These are phyloP conservation scores for Apiotrichum brassicae DNA, from an alignment of 1,284 basidiomycete genomes.

Conservation along the genomic window DNA sequence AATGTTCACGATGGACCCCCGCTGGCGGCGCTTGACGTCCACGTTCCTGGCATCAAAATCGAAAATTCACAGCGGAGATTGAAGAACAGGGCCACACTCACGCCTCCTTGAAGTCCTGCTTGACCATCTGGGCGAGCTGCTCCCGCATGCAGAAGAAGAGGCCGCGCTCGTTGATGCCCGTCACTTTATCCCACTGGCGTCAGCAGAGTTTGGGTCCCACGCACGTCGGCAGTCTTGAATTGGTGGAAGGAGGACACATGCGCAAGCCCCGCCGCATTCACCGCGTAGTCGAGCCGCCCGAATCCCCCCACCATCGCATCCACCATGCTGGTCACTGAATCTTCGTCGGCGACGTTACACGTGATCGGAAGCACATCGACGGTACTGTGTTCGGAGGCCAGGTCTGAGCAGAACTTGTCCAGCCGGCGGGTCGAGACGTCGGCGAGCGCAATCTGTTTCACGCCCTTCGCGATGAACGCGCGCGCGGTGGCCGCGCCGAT, in stretches of 20 bases:
- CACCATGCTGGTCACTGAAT: conserved; percentile 2
- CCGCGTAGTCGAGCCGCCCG: conserved; percentile 33
- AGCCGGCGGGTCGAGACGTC: conserved; percentile 1
- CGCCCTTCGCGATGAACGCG: conserved; percentile 6
- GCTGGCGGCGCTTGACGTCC: conserved; percentile 9
- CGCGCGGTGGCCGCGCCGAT: conserved; percentile 14
- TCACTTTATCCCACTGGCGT: conserved; percentile 24
- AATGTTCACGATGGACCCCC: conserved; percentile 21
- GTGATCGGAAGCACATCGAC: conserved; percentile 4
- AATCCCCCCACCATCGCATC: conserved; percentile 4
- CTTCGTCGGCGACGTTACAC: conserved; percentile 12
- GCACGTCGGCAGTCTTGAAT: conserved; percentile 17
- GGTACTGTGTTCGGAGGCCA: background rate
- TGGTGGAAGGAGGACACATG: conserved; percentile 13
- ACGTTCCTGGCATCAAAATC: background rate
- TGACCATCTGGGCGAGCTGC: conserved; percentile 17
- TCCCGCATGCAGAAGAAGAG: conserved; percentile 19
- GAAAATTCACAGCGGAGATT: too few species aligned
- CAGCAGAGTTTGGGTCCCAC: background rate
- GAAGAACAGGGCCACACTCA: too few species aligned
- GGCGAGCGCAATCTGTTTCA: conserved; percentile 5
- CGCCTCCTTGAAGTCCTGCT: conserved; percentile 11
- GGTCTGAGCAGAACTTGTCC: background rate
- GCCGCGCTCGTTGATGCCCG: conserved; percentile 24
- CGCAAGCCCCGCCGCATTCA: conserved; percentile 30